These are phyloP conservation scores for Hericium rajendrae DNA, from an alignment of 768 basidiomycete species.

Conservation along the genomic window DNA sequence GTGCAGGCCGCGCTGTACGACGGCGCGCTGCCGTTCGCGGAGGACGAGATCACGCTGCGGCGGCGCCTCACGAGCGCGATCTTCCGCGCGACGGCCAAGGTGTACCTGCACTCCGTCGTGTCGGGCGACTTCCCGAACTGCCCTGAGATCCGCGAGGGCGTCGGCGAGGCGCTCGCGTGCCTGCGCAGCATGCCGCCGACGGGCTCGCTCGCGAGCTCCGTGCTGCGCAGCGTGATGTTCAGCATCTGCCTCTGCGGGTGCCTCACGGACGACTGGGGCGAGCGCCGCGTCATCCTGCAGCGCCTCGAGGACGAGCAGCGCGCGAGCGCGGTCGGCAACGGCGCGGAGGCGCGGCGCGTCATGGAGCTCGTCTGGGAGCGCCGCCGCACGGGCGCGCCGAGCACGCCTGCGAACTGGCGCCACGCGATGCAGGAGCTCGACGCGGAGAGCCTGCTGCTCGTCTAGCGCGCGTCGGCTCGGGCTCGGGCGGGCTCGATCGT, in stretches of 20 bases:
- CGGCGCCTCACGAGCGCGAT: conserved; percentile 31
- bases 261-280: conserved; percentile 41
- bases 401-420: conserved; percentile 50
- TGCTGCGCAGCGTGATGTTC: conserved; percentile 73
- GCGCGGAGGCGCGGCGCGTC: conserved; percentile 40
- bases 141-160: conserved; percentile 47
- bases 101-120: conserved; percentile 71
- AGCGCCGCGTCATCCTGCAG: conserved; percentile 33
- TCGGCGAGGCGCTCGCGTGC: conserved; percentile 43
- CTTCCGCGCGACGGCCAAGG: conserved; percentile 65
- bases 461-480: conserved; percentile 28
- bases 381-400: conserved; percentile 22
- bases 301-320: conserved; percentile 40
- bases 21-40: conserved; percentile 1
- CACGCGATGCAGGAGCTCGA: conserved; percentile 34
- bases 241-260: conserved; percentile 66
- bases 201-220: conserved; percentile 32
- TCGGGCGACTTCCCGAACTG: conserved; percentile 64
- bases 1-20: conserved; percentile 3
- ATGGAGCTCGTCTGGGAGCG: conserved; percentile 51
- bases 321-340: conserved; percentile 54
- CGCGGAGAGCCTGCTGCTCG: conserved; percentile 43
- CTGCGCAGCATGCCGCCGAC: conserved; percentile 31
- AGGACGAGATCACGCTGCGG: conserved; percentile 20
- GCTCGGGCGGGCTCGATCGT: background rate